Evolutionary conservation across 2,329 filamentous ascomycete genomes (phyloP), one percentile per base, ranked within the genome.

Genomic region (Colletotrichum echinochloae): DNA sequence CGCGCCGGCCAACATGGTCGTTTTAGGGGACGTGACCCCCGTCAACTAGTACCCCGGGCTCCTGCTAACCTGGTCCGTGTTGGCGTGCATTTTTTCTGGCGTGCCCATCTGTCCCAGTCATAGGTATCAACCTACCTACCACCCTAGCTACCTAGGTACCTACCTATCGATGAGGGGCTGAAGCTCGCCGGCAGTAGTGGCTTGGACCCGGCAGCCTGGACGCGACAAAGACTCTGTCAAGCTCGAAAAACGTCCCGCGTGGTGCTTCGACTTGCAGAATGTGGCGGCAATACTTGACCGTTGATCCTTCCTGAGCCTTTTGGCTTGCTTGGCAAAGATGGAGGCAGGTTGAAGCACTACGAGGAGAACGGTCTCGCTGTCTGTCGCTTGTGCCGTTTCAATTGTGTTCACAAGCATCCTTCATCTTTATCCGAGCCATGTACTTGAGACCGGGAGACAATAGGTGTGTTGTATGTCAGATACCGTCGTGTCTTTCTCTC

Each of bases 41-140:
- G 66, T 70, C 56, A 26, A 16, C 55, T 49, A n/a, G n/a, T 44
- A 66, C 33, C 48, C 63, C 49, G 55, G 55, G 66, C 41, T 61
- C 49, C 51, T 51, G 66, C 55, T 61, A 56, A 70, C 66, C 49
- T 70, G 66, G 66, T 65, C 66, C 66, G 66, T 70, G 66, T 66
- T 66, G 54, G 66, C 56, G 66, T 35, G 20, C 46, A 52, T 60
- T 41, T 26, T 23, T n/a, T n/a, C n/a, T n/a, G n/a, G n/a, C n/a
- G n/a, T n/a, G n/a, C n/a, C n/a, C n/a, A n/a, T n/a, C n/a, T n/a
- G n/a, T n/a, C n/a, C n/a, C n/a, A n/a, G n/a, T n/a, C n/a, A n/a
- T n/a, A n/a, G n/a, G n/a, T n/a, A n/a, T n/a, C n/a, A n/a, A n/a
- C n/a, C n/a, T n/a, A n/a, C n/a, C n/a, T n/a, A n/a, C n/a, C n/a